Percentiles rank a stretch among this genome's conserved stretches.
Evolutionary conservation across 169 alveolate species (phyloP).

Genomic region (Condylostoma magnum): DNA sequence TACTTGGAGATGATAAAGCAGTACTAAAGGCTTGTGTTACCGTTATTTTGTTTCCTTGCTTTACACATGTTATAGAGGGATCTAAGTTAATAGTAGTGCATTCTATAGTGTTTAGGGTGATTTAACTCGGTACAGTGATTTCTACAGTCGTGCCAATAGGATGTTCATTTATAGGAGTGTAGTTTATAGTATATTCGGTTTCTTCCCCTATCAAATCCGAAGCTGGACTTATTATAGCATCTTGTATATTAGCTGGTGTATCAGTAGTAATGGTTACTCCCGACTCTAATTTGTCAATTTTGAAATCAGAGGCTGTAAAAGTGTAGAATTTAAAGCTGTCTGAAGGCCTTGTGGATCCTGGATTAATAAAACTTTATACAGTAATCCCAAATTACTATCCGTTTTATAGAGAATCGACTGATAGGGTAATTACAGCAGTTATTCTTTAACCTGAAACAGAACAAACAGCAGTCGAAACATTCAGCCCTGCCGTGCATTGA

Average conservation of each 20-base stretch:
- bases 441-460: neutral
- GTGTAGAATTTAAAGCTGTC: neutral
- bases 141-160: conserved; percentile 17
- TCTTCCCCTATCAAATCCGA: neutral
- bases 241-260: neutral
- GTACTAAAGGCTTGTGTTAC: too few relatives aligned
- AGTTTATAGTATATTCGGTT: conserved; percentile 7
- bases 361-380: conserved; percentile 2
- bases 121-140: conserved; percentile 2
- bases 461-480: too few relatives aligned
- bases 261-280: neutral
- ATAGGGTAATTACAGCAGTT: neutral
- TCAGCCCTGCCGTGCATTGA: neutral
- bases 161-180: conserved; percentile 11
- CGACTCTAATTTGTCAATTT: neutral
- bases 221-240: neutral
- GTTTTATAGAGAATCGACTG: neutral
- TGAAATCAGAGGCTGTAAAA: neutral
- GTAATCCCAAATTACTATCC: neutral
- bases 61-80: too few relatives aligned
- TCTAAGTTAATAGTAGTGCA: neutral
- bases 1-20: too few relatives aligned
- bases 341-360: neutral
- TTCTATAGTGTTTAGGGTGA: neutral
- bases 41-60: too few relatives aligned